These are phyloP conservation scores for Tranzscheliella williamsii DNA, from an alignment of 1,284 basidiomycete genomes.

Conservation along the genomic window DNA sequence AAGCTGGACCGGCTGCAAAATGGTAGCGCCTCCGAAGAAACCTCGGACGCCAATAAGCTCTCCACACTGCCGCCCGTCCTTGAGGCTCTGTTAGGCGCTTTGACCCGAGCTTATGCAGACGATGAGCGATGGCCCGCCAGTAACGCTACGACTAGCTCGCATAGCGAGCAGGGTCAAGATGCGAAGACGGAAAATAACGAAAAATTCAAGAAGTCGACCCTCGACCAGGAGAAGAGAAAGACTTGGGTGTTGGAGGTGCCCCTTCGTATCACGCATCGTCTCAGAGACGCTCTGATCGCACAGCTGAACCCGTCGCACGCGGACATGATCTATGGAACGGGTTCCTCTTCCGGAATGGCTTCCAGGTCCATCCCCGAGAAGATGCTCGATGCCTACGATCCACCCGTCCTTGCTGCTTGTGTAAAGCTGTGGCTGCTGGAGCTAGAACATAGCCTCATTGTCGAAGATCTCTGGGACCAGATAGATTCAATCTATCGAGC, in stretches of 20 bases:
- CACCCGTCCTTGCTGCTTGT: slow-evolving; percentile 79
- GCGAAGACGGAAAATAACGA: background rate
- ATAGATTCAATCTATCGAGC: slow-evolving; percentile 53
- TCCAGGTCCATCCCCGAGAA: slow-evolving; percentile 61
- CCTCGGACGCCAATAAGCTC: slow-evolving; percentile 7
- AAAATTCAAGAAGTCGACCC: background rate
- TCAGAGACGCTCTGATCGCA: slow-evolving; percentile 76
- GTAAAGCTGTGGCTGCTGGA: slow-evolving; percentile 74
- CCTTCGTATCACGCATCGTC: slow-evolving; percentile 75
- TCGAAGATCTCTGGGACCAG: slow-evolving; percentile 51
- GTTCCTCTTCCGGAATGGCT: slow-evolving; percentile 1
- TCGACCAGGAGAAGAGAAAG: slow-evolving; percentile 74
- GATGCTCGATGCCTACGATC: slow-evolving; percentile 75
- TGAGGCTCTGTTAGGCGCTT: slow-evolving; percentile 69
- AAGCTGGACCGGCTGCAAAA: slow-evolving; percentile 33
- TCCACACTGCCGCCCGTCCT: slow-evolving; percentile 73
- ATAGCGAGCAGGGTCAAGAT: background rate
- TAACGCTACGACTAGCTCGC: slow-evolving; percentile 3
- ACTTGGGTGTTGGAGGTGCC: slow-evolving; percentile 82
- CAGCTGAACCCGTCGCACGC: slow-evolving; percentile 35
- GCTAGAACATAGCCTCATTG: slow-evolving; percentile 46
- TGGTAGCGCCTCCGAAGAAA: background rate
- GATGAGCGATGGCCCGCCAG: slow-evolving; percentile 60
- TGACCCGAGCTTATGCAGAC: slow-evolving; percentile 71
- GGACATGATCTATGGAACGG: slow-evolving; percentile 20